Evolutionary conservation across 2,329 filamentous ascomycete genomes (phyloP).

Genomic region (Dothistroma septosporum): DNA sequence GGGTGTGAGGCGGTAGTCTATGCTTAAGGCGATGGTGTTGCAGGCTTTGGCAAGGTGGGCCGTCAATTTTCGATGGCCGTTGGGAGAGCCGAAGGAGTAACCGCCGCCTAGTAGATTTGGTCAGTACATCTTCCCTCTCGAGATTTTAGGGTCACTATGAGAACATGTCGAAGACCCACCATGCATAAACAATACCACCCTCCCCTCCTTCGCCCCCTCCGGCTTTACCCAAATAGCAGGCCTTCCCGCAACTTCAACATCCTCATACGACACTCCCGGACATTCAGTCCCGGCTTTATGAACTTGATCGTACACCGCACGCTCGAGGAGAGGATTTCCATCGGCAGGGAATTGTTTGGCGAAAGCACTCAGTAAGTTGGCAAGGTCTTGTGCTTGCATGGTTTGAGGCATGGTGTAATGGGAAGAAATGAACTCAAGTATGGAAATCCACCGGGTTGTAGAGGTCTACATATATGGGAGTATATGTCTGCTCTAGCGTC

Average conservation of each 20-base stretch:
- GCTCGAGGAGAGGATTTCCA: constrained; percentile 16
- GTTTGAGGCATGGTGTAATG: constrained; percentile 29
- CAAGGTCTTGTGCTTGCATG: constrained; percentile 25
- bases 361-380: constrained; percentile 21
- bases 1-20: constrained; percentile 57
- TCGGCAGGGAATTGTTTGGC: constrained; percentile 16
- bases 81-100: constrained; percentile 25
- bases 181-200: constrained; percentile 24
- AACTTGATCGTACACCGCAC: constrained; percentile 27
- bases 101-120: constrained; percentile 18
- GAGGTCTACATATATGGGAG: not conserved
- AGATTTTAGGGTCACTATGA: not conserved
- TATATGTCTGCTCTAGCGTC: constrained; percentile 1
- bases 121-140: not conserved
- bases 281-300: constrained; percentile 23
- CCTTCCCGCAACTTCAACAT: constrained; percentile 16
- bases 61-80: constrained; percentile 26
- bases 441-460: too few relatives aligned
- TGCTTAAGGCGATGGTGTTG: constrained; percentile 48
- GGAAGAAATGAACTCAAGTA: too few relatives aligned
- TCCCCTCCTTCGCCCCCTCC: constrained; percentile 17
- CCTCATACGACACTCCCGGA: constrained; percentile 24
- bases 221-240: constrained; percentile 24
- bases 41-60: constrained; percentile 44
- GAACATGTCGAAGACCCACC: not conserved